Evolutionary conservation across 1,139 yeast genomes (phyloP).

Genomic region (Scheffersomyces parashehatae): DNA sequence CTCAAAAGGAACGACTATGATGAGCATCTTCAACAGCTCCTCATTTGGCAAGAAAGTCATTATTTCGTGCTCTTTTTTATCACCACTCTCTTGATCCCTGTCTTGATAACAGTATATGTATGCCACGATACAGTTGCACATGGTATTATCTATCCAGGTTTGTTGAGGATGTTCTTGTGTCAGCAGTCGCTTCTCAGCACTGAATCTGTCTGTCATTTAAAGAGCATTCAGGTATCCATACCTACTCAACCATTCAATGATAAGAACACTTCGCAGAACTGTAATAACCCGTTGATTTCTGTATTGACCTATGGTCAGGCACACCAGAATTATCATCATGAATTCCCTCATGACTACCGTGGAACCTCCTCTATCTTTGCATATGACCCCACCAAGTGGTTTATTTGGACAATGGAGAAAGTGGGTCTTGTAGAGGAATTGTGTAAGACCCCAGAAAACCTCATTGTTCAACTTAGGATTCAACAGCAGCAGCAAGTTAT

Average conservation of each 20-base stretch:
- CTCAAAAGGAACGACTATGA: slow-evolving; percentile 18
- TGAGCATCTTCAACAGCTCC: slow-evolving; percentile 23
- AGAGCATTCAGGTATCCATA: slow-evolving; percentile 40
- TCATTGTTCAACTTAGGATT: slow-evolving; percentile 55
- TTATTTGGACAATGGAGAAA: slow-evolving; percentile 39
- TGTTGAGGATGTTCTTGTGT: slow-evolving; percentile 53
- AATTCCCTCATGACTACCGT: slow-evolving; percentile 69
- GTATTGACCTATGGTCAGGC: slow-evolving; percentile 65
- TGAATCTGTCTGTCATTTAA: slow-evolving; percentile 62
- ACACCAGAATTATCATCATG: slow-evolving; percentile 71
- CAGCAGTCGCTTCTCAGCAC: slow-evolving; percentile 60
- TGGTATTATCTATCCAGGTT: slow-evolving; percentile 63
- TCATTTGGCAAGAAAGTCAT: slow-evolving; percentile 60
- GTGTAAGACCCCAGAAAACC: slow-evolving; percentile 45
- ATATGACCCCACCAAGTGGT: slow-evolving; percentile 72
- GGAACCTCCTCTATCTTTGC: slow-evolving; percentile 49
- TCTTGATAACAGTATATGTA: slow-evolving; percentile 37
- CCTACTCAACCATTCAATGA: slow-evolving; percentile 65
- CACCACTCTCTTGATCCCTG: slow-evolving; percentile 53
- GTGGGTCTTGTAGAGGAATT: slow-evolving; percentile 41
- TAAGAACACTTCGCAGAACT: slow-evolving; percentile 52
- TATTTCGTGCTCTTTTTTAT: slow-evolving; percentile 45
- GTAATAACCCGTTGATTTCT: slow-evolving; percentile 52
- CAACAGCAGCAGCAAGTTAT: slow-evolving; percentile 67
- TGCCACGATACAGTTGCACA: slow-evolving; percentile 49